Evolutionary conservation across 495 filamentous ascomycete genomes (phyloP).

Genomic region (Ramalina peruviana): DNA sequence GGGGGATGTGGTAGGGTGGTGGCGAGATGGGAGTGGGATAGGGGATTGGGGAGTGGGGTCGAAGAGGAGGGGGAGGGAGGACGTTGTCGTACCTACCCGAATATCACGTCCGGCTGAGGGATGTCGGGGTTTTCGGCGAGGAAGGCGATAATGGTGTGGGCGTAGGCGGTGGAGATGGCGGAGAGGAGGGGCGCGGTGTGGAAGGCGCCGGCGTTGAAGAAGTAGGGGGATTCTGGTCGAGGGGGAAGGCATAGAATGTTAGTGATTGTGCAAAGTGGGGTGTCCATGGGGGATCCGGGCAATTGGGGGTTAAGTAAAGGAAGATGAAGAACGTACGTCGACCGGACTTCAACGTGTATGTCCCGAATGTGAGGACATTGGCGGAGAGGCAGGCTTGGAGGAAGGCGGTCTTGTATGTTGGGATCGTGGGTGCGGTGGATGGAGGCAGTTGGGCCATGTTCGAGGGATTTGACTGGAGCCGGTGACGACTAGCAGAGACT

Average conservation of each 20-base stretch:
- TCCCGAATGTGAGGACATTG: conserved; percentile 76
- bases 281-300: no score
- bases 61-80: no score
- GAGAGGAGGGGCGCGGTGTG: not conserved
- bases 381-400: conserved; percentile 55
- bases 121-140: not conserved
- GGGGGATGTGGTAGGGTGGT: conserved; percentile 14
- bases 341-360: conserved; percentile 79
- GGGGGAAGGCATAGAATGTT: no score
- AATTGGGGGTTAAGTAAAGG: no score
- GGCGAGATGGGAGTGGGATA: not conserved
- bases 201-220: conserved; percentile 62
- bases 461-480: no score
- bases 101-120: not conserved
- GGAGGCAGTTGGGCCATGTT: no score
- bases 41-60: not conserved
- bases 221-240: conserved; percentile 67
- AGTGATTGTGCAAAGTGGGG: no score
- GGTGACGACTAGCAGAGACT: no score
- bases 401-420: conserved; percentile 52
- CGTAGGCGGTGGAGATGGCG: conserved; percentile 3
- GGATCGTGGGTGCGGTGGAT: not conserved
- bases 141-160: conserved; percentile 3
- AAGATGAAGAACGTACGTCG: conserved; percentile 24
- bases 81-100: not conserved